A percentile compares a stretch with the other conserved stretches of the same genome.
Evolutionary conservation across 1,139 yeast genomes (phyloP).

Genomic region (Blastobotrys ciferrii): DNA sequence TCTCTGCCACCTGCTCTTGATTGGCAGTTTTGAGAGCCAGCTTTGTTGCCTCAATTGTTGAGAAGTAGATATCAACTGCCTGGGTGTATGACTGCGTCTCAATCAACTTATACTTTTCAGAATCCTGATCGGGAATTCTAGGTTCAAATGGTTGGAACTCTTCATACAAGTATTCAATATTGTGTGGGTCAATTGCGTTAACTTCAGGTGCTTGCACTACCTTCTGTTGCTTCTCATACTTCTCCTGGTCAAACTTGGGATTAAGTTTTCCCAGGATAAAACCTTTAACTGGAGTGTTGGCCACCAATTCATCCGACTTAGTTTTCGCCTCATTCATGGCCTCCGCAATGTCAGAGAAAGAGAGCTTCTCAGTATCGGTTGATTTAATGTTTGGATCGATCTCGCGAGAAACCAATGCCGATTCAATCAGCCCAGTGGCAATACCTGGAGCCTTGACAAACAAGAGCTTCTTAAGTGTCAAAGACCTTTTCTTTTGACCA

Average conservation of each 20-base stretch:
- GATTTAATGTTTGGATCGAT: constrained; percentile 45
- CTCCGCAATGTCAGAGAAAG: constrained; percentile 35
- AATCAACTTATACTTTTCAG: constrained; percentile 19
- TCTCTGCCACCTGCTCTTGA: constrained; percentile 72
- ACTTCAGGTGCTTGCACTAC: constrained; percentile 28
- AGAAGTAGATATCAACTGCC: constrained; percentile 79
- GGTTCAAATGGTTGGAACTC: constrained; percentile 88
- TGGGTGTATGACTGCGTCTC: constrained; percentile 60
- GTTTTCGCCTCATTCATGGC: constrained; percentile 53
- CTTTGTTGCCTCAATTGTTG: constrained; percentile 80
- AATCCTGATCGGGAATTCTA: constrained; percentile 33
- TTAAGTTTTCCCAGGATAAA: constrained; percentile 66
- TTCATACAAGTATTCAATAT: constrained; percentile 56
- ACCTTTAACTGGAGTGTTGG: constrained; percentile 48
- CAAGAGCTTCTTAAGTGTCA: constrained; percentile 57
- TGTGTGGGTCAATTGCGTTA: constrained; percentile 32
- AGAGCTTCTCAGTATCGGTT: constrained; percentile 24
- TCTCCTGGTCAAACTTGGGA: constrained; percentile 46
- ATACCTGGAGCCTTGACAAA: constrained; percentile 70
- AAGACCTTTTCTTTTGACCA: constrained; percentile 34
- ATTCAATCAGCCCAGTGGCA: constrained; percentile 74
- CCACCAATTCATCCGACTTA: constrained; percentile 33
- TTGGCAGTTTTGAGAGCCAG: constrained; percentile 69
- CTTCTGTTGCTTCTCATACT: constrained; percentile 23
- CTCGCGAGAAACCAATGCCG: constrained; percentile 47